Conservation (phyloP, 139 green algal genomes). For the Micractinium conductrix region DNA sequence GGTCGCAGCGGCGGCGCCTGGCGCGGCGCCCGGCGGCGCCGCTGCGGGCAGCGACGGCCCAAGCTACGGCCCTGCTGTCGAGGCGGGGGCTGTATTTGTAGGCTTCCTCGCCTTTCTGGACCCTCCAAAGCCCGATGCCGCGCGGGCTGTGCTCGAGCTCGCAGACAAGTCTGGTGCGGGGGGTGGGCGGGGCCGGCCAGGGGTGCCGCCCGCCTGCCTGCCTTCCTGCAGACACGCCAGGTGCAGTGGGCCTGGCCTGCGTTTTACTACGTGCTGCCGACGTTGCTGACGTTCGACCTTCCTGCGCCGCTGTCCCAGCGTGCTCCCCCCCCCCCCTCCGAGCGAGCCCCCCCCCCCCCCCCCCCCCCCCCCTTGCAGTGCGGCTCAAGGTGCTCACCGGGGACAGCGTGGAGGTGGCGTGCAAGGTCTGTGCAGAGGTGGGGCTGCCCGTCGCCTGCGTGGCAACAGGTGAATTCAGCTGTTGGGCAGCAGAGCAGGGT, state of each 20-base stretch:
- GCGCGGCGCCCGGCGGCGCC: no score
- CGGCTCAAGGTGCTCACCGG: constrained; percentile 48
- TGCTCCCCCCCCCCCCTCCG: neutral
- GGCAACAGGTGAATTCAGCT: neutral
- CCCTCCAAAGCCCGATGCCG: constrained; percentile 32
- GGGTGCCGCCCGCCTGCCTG: no score
- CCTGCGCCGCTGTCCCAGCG: neutral
- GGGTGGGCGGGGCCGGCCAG: no score
- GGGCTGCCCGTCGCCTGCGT: constrained; percentile 1
- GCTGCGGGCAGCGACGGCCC: no score
- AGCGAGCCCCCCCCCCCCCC: no score
- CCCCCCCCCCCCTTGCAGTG: neutral
- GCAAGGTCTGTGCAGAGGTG: constrained; percentile 38
- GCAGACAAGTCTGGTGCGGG: constrained; percentile 6
- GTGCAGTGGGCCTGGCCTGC: no score
- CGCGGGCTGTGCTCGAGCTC: constrained; percentile 26
- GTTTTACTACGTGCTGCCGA: no score
- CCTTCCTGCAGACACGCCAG: no score
- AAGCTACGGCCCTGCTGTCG: constrained; percentile 8
- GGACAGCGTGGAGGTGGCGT: constrained; percentile 36
- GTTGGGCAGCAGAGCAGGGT: neutral
- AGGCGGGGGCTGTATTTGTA: constrained; percentile 30
- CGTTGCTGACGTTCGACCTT: no score
- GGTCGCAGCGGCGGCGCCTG: no score
- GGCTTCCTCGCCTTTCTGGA: constrained; percentile 56